Evolutionary conservation across 2,329 filamentous ascomycete genomes (phyloP), one percentile per base, ranked within the genome.

Genomic region (Neospermospora avenae): DNA sequence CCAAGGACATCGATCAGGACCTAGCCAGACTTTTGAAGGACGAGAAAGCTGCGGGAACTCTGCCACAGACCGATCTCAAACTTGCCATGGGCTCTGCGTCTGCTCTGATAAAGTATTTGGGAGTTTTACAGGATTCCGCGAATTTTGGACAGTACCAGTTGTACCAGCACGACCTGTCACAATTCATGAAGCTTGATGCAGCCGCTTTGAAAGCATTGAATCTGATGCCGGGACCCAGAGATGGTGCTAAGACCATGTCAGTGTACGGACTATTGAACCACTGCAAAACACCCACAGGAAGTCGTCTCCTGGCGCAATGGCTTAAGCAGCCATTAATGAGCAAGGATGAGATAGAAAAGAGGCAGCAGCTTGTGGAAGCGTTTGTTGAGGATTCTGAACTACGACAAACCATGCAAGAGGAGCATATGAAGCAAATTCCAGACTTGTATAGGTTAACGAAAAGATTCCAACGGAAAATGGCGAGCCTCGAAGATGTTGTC

Each of bases 121-220:
- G 89, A 37, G 87, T 96, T 37, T 84, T 99, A 76, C 90, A 95
- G 31, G 95, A 99, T 72, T 80, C 90, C 1, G 91, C 90, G 58
- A 99, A 99, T 75, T 98, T 97, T 74, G 95, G 96, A 3, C 93
- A 99, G 72, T 99, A 96, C 72, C 91, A 93, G 74, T 83, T 99
- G 16, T 99, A 98, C 72, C 95, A 99, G 75, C 95, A 99, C 74
- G 95, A 99, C 72, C 78, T 99, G 46, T 88, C 93, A 1, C 93
- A 99, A 70, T 99, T 91, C 74, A 99, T 99, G 95, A 99, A 97
- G 76, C 81, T 99, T 4, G 95, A 99, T 75, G 92, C 96, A 0
- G 91, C 95, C 1, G 95, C 95, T 0, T 79, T 99, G 45, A 93
- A 96, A 70, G 95, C 95, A 0, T 81, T 99, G 57, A 99, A 99